A percentile compares a stretch with the other conserved stretches of the same genome.
These are phyloP conservation scores for Chimonanthus salicifolius DNA, from an alignment of 164 flowering plant genomes.

Conservation along the genomic window DNA sequence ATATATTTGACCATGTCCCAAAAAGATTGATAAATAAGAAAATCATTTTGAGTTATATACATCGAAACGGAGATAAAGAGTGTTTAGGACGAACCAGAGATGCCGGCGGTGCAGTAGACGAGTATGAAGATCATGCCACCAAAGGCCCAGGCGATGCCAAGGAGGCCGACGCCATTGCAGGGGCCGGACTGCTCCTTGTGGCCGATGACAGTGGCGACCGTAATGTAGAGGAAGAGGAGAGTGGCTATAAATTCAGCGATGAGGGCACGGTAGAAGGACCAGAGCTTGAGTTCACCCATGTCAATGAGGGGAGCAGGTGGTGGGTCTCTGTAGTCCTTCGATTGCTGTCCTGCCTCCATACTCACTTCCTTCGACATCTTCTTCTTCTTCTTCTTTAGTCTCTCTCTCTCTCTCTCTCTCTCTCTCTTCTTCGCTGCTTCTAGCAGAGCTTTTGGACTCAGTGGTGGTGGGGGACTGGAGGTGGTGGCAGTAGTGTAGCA, in stretches of 20 bases:
- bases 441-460: background rate
- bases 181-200: conserved; percentile 16
- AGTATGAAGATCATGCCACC: conserved; percentile 46
- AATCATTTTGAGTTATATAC: no score
- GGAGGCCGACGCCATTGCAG: conserved; percentile 33
- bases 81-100: conserved; percentile 23
- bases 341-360: conserved; percentile 16
- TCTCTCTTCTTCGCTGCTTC: background rate
- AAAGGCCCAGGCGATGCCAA: conserved; percentile 43
- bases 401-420: background rate
- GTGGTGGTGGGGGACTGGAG: no score
- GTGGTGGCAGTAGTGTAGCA: background rate
- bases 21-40: no score
- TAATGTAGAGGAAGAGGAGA: conserved; percentile 38
- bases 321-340: conserved; percentile 41
- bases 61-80: no score
- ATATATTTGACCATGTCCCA: no score
- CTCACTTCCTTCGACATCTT: conserved; percentile 40
- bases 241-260: conserved; percentile 39
- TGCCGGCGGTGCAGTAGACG: conserved; percentile 45
- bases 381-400: background rate
- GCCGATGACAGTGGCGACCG: conserved; percentile 38
- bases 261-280: conserved; percentile 43
- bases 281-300: conserved; percentile 28
- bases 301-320: conserved; percentile 44